Evolutionary conservation across 495 filamentous ascomycete genomes (phyloP).

Genomic region (Tetracladium setigerum): DNA sequence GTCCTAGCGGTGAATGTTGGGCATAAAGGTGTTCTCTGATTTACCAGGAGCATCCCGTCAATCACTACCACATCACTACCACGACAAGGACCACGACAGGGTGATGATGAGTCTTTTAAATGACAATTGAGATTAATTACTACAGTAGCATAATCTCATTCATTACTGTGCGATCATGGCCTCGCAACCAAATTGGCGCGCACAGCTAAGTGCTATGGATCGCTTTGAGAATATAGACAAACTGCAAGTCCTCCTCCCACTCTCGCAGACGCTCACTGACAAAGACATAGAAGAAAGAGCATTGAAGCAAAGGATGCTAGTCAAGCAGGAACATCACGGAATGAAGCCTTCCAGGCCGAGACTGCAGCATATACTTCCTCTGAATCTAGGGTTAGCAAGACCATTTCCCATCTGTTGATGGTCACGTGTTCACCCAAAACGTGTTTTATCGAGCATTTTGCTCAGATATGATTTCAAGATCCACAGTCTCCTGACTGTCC

Average conservation of each 20-base stretch:
- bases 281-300: conserved; percentile 7
- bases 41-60: too few species aligned
- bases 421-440: background rate
- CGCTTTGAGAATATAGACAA: conserved; percentile 44
- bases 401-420: background rate
- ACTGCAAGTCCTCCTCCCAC: conserved; percentile 30
- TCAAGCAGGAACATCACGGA: conserved; percentile 13
- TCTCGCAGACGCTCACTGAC: background rate
- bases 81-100: too few species aligned
- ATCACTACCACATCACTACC: too few species aligned
- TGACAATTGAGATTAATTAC: too few species aligned
- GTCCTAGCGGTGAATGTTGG: too few species aligned
- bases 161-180: conserved; percentile 23
- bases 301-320: conserved; percentile 13
- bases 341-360: conserved; percentile 19
- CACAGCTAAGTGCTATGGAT: conserved; percentile 34
- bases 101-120: too few species aligned
- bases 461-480: too few species aligned
- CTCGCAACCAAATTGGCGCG: conserved; percentile 27
- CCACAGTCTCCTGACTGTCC: background rate
- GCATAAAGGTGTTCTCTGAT: too few species aligned
- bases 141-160: too few species aligned
- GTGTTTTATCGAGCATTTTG: background rate
- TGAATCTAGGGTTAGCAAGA: conserved; percentile 15
- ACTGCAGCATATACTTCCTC: conserved; percentile 18